These are phyloP conservation scores for Chlamydomonas eustigma DNA, from an alignment of 139 green algal genomes.

Conservation along the genomic window DNA sequence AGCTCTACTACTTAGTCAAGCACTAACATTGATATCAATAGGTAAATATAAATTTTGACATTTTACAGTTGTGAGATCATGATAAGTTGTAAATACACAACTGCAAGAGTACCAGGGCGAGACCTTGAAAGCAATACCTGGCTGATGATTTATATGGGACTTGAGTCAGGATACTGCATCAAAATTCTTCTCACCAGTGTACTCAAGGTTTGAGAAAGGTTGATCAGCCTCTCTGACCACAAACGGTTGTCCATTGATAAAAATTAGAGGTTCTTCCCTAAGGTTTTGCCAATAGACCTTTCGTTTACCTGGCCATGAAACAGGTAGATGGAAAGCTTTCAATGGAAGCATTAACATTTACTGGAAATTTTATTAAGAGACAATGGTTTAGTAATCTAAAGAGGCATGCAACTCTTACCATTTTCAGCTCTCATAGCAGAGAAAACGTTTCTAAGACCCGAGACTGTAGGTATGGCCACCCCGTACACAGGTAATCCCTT, in stretches of 20 bases:
- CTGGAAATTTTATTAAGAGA: not conserved
- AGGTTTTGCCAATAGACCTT: conserved; percentile 92
- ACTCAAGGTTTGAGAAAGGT: conserved; percentile 95
- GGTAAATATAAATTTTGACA: not conserved
- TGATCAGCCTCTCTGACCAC: conserved; percentile 88
- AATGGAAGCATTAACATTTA: not conserved
- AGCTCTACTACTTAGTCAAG: no score
- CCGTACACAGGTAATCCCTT: conserved; percentile 80
- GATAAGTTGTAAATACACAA: no score
- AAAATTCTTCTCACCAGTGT: conserved; percentile 71
- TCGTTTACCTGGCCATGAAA: conserved; percentile 32
- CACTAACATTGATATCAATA: no score
- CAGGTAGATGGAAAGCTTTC: not conserved
- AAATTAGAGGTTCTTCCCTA: conserved; percentile 92
- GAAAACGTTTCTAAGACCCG: conserved; percentile 76
- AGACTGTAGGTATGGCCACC: conserved; percentile 88
- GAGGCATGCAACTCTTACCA: not conserved
- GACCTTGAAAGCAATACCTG: no score
- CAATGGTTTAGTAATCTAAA: not conserved
- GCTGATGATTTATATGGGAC: no score
- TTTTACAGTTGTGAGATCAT: not conserved
- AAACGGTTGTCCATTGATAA: conserved; percentile 89
- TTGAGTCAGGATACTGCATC: no score
- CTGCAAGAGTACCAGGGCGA: no score
- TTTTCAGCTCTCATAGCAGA: not conserved